Base-by-base conservation (phyloP, 2,329 filamentous ascomycete species). In the Scedosporium apiospermum region DNA sequence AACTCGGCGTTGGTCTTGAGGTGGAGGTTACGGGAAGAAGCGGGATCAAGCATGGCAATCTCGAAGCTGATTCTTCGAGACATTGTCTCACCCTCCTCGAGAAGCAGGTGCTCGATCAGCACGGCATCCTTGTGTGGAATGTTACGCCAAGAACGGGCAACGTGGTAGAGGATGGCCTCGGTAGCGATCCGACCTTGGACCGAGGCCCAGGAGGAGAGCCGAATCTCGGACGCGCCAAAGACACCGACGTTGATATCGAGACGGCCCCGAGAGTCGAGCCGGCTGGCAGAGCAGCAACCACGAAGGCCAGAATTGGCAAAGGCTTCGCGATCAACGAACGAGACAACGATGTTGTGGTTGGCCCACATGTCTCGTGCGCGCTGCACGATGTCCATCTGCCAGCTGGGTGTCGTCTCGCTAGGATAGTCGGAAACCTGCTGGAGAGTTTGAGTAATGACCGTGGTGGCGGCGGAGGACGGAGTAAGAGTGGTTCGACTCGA, bases 91-190 rank as follows among this genome's bases (percentile, higher is more conserved):
- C 67, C 68, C 3, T 67, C 66, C 46, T 68, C 68, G 27, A 67
- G 66, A 12, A 73, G 64, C 57, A 74, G 69, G 61, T 73, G 72
- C 65, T 75, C 73, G 2, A 71, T 69, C 16, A 71, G 68, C 4
- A 71, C 67, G 2, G 73, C 72, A 16, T 72, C 68, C 9, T 65
- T 64, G 26, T 71, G 68, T 5, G 67, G 65, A 7, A 73, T 65
- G 4, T 66, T 64, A 23, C 73, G 64, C 21, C 69, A 66, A 3
- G 69, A 68, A 7, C 71, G 68, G 3, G 72, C 68, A 4, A 69
- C 68, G 61, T 75, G 73, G 63, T 75, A 73, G 3, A 76, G 63
- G n/a, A 75, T 66, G 4, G 69, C 69, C 64, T 75, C 74, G 4
- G 72, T 65, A 21, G 61, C 61, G 30, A 70, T 63, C 14, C 62